phyloP scores from a whole-genome alignment of 148 eudicot genomes.

The Arctostaphylos glauca region DNA sequence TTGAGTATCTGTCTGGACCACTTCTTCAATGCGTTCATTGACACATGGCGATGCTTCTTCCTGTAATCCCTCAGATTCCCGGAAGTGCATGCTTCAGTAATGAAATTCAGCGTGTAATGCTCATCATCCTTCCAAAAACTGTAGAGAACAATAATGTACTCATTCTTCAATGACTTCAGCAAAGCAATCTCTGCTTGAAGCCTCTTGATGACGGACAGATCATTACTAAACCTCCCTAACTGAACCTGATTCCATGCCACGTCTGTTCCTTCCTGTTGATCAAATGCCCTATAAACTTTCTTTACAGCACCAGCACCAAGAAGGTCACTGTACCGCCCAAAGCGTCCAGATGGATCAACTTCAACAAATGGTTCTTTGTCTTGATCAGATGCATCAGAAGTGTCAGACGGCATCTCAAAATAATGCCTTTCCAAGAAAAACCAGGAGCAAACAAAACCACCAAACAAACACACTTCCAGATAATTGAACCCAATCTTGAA shows the following conservation, averaged over 20 bases:
- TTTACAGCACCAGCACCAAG: conserved; percentile 79
- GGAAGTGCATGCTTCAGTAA: conserved; percentile 78
- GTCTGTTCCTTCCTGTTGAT: conserved; percentile 74
- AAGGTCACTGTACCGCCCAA: conserved; percentile 66
- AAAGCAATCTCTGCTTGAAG: conserved; percentile 58
- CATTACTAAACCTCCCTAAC: conserved; percentile 54
- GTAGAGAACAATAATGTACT: conserved; percentile 51
- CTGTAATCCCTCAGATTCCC: conserved; percentile 83
- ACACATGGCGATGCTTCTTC: conserved; percentile 68
- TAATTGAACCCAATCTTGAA: neutral
- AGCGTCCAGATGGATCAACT: conserved; percentile 71
- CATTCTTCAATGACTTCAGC: conserved; percentile 53
- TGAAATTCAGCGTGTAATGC: conserved; percentile 55
- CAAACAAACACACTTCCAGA: neutral
- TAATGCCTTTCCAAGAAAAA: neutral
- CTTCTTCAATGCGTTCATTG: conserved; percentile 71
- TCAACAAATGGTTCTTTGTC: conserved; percentile 61
- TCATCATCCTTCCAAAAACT: conserved; percentile 64
- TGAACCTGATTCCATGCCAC: conserved; percentile 90
- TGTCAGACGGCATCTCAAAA: conserved; percentile 49
- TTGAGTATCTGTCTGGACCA: conserved; percentile 77
- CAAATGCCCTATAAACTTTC: conserved; percentile 77
- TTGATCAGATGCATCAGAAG: conserved; percentile 30
- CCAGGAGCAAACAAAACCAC: neutral
- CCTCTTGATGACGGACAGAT: conserved; percentile 43